These are phyloP conservation scores for Populus hybrid DNA, from an alignment of 441 rosid genomes.

Conservation along the genomic window DNA sequence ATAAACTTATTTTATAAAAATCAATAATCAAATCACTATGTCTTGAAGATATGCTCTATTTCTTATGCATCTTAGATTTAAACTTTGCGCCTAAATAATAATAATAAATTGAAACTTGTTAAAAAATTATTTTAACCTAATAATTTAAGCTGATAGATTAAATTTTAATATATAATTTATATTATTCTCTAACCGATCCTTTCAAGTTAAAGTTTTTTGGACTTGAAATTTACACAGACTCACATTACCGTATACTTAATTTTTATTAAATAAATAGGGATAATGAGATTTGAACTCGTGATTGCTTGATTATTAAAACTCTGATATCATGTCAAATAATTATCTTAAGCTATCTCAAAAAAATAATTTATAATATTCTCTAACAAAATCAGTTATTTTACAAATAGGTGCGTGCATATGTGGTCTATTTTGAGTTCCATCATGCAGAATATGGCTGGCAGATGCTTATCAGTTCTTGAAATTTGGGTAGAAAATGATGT, in stretches of 20 bases:
- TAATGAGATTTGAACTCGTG: fast-evolving
- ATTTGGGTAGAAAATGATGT: background rate
- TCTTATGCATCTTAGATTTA: too few relatives aligned
- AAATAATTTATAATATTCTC: too few relatives aligned
- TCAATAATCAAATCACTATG: too few relatives aligned
- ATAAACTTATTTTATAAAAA: background rate
- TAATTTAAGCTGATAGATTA: fast-evolving
- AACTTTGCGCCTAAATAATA: too few relatives aligned
- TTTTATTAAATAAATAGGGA: too few relatives aligned
- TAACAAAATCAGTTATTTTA: fast-evolving
- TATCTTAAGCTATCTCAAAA: too few relatives aligned
- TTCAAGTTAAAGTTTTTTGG: fast-evolving
- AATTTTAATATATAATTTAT: too few relatives aligned
- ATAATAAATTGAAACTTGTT: too few relatives aligned
- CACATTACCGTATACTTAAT: fast-evolving
- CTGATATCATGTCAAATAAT: fast-evolving
- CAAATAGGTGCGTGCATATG: too few relatives aligned
- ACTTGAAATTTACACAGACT: fast-evolving
- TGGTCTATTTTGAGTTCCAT: too few relatives aligned
- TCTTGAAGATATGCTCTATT: too few relatives aligned
- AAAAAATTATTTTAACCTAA: fast-evolving
- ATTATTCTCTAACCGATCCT: fast-evolving
- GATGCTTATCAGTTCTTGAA: background rate
- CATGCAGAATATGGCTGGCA: background rate
- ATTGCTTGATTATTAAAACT: fast-evolving